Evolutionary conservation across 2,329 filamentous ascomycete genomes (phyloP).

Genomic region (Diaporthe sp.): DNA sequence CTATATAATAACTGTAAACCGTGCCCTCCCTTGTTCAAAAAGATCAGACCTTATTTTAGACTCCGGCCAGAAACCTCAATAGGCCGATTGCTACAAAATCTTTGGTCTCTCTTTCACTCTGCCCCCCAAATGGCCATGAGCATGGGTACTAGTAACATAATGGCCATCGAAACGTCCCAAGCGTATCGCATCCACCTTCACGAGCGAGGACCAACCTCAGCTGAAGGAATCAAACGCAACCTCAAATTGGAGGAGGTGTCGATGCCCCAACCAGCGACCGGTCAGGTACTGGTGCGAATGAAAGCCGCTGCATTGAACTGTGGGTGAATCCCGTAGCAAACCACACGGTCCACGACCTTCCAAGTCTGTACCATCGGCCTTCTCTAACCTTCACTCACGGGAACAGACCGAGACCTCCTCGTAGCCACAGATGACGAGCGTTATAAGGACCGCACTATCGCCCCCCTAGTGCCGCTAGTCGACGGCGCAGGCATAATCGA

Average conservation of each 20-base stretch:
- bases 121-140: too few species aligned
- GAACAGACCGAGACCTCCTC: constrained; percentile 6
- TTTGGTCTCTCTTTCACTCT: too few species aligned
- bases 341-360: not conserved
- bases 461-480: not conserved
- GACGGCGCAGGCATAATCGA: constrained; percentile 10
- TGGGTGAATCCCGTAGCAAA: not conserved
- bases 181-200: constrained; percentile 9
- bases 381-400: not conserved
- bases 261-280: not conserved
- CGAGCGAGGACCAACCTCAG: not conserved
- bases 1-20: not conserved
- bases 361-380: too few species aligned
- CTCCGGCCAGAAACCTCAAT: too few species aligned
- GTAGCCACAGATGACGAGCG: constrained; percentile 1
- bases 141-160: too few species aligned
- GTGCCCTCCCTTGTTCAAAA: not conserved
- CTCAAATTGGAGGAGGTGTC: not conserved
- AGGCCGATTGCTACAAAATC: not conserved
- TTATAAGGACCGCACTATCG: not conserved
- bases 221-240: not conserved
- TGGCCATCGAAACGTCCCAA: not conserved
- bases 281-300: constrained; percentile 19
- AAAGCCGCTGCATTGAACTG: constrained; percentile 13
- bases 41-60: too few species aligned